Conservation (phyloP, 1,284 basidiomycete genomes). For the Rhodotorula sp. region DNA sequence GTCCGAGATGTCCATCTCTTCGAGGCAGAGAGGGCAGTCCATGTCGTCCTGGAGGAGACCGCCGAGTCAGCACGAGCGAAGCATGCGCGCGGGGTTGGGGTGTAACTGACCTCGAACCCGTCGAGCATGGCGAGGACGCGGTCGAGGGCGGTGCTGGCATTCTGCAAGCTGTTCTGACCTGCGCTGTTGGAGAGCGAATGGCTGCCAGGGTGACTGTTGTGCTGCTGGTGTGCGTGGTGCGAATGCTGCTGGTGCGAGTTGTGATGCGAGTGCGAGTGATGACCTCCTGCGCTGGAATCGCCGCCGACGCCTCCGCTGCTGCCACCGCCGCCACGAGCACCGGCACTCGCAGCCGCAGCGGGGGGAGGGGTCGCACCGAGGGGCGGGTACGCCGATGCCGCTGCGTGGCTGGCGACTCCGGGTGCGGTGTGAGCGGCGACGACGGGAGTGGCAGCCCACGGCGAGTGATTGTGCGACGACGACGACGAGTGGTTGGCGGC, state of each 20-base stretch:
- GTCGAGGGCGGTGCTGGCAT: constrained; percentile 33
- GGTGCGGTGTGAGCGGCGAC: neutral
- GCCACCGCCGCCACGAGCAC: neutral
- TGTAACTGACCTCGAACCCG: constrained; percentile 36
- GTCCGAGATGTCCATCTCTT: constrained; percentile 98
- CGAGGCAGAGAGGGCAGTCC: constrained; percentile 96
- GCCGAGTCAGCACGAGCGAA: neutral
- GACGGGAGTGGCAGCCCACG: constrained; percentile 11
- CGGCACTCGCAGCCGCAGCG: neutral
- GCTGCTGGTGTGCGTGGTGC: neutral
- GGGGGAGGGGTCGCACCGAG: neutral
- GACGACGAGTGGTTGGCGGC: neutral
- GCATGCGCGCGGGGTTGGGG: neutral
- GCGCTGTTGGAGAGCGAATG: neutral
- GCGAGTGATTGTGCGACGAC: constrained; percentile 11
- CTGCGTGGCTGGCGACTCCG: neutral
- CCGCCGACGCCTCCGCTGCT: neutral
- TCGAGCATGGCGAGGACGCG: constrained; percentile 38
- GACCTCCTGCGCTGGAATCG: neutral
- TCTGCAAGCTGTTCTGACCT: constrained; percentile 15
- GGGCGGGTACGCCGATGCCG: neutral
- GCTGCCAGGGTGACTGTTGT: neutral
- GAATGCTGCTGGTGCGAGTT: neutral
- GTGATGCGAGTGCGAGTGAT: neutral
- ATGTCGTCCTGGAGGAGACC: constrained; percentile 69